These are phyloP conservation scores for Dendrobium nobile DNA, from an alignment of 106 monocot genomes.

Conservation along the genomic window DNA sequence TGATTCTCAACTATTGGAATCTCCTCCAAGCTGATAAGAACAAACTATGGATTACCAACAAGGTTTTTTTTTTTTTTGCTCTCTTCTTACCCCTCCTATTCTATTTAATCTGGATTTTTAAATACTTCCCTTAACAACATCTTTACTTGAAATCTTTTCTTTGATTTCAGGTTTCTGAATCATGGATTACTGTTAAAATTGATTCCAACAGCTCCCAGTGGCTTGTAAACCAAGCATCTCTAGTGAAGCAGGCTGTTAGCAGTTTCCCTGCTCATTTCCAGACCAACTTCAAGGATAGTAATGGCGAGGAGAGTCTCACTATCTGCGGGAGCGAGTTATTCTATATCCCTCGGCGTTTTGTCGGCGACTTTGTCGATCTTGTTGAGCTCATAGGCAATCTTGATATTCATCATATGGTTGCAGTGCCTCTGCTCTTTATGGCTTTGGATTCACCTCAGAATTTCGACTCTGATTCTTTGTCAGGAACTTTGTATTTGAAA, in stretches of 20 bases:
- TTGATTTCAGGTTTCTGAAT: slow-evolving; percentile 40
- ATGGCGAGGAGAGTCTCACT: slow-evolving; percentile 38
- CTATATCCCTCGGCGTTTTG: slow-evolving; percentile 59
- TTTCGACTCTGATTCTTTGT: slow-evolving; percentile 67
- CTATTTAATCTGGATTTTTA: background rate
- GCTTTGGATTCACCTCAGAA: slow-evolving; percentile 69
- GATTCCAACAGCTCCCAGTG: slow-evolving; percentile 55
- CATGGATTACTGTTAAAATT: slow-evolving; percentile 53
- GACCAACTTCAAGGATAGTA: slow-evolving; percentile 58
- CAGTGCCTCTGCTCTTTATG: slow-evolving; percentile 79
- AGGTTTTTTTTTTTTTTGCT: slow-evolving; percentile 28
- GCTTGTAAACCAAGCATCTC: slow-evolving; percentile 40
- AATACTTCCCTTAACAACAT: too few relatives aligned
- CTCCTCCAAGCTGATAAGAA: slow-evolving; percentile 78
- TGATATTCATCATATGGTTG: slow-evolving; percentile 79
- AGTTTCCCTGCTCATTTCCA: slow-evolving; percentile 79
- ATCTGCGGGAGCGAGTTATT: slow-evolving; percentile 81
- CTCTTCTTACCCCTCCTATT: too few relatives aligned
- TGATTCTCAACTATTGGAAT: slow-evolving; percentile 98
- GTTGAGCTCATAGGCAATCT: slow-evolving; percentile 59
- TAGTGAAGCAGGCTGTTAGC: slow-evolving; percentile 55
- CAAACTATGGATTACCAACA: slow-evolving; percentile 89
- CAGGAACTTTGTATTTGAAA: slow-evolving; percentile 35
- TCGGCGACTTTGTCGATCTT: slow-evolving; percentile 64
- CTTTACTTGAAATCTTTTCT: background rate